A percentile compares a stretch with the other conserved stretches of the same genome.
Conservation (phyloP, 257 asterid species). For the Solanum okadae region DNA sequence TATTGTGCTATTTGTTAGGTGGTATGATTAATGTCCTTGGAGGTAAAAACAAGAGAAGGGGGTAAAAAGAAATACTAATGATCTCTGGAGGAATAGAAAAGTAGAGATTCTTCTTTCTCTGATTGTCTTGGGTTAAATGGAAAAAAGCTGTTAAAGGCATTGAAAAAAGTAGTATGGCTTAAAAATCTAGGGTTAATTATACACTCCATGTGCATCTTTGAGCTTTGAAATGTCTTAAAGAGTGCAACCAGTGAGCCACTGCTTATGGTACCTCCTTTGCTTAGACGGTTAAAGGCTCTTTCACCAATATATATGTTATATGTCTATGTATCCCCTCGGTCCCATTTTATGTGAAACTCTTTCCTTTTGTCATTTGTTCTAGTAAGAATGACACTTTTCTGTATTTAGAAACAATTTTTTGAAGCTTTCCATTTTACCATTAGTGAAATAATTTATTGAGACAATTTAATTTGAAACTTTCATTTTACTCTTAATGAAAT, state of each 20-base stretch:
- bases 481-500: neutral
- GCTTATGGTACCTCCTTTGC: neutral
- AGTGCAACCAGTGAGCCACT: neutral
- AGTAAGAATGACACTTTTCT: neutral
- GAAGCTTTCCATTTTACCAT: neutral
- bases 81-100: neutral
- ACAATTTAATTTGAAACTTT: neutral
- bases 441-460: neutral
- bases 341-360: neutral
- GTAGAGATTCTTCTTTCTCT: neutral
- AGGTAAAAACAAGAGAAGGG: neutral
- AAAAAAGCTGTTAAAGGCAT: neutral
- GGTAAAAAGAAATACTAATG: neutral
- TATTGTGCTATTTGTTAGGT: neutral
- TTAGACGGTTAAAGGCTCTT: neutral
- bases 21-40: neutral
- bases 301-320: neutral
- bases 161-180: neutral
- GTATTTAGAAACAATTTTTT: neutral
- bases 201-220: neutral
- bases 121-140: neutral
- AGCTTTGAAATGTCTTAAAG: neutral
- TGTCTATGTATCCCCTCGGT: neutral
- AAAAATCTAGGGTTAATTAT: neutral
- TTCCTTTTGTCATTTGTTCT: neutral